These are phyloP conservation scores for Nepenthes gracilis DNA, from an alignment of 148 eudicot genomes.

Conservation along the genomic window DNA sequence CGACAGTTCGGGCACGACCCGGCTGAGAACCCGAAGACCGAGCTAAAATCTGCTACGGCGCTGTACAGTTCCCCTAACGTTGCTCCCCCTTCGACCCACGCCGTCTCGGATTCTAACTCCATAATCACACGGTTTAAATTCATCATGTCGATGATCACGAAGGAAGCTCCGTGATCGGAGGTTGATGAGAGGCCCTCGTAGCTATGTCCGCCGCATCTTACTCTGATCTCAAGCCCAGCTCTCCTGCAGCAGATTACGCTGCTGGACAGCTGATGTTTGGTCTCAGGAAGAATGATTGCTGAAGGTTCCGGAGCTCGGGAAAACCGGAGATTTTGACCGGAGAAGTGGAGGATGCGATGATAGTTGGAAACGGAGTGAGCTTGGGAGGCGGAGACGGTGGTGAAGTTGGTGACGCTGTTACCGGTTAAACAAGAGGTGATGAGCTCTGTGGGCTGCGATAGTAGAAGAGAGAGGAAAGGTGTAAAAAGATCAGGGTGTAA, in stretches of 20 bases:
- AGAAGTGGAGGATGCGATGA: slow-evolving; percentile 2
- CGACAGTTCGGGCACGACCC: slow-evolving; percentile 58
- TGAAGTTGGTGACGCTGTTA: slow-evolving; percentile 10
- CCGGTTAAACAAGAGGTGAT: slow-evolving; percentile 6
- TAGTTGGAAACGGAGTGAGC: not conserved
- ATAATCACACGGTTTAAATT: slow-evolving; percentile 22
- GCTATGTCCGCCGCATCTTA: slow-evolving; percentile 11
- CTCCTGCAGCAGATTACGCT: slow-evolving; percentile 7
- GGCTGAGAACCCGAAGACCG: slow-evolving; percentile 32
- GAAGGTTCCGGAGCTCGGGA: slow-evolving; percentile 3
- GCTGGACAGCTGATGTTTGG: slow-evolving; percentile 6
- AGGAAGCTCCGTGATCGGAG: slow-evolving; percentile 18
- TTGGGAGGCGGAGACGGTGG: not conserved
- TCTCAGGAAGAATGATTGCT: slow-evolving; percentile 7
- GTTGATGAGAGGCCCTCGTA: slow-evolving; percentile 5
- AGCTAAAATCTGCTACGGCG: slow-evolving; percentile 24
- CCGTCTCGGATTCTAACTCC: slow-evolving; percentile 22
- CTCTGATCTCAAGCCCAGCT: not conserved
- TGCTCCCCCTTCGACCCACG: slow-evolving; percentile 60
- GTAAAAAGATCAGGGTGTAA: not conserved
- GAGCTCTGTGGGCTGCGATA: slow-evolving; percentile 2
- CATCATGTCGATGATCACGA: slow-evolving; percentile 46
- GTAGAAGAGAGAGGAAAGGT: not conserved
- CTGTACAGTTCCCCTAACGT: slow-evolving; percentile 45
- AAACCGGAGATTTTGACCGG: slow-evolving; percentile 12